Evolutionary conservation across 495 filamentous ascomycete species (phyloP).

Genomic region (Diplogelasinospora grovesii): DNA sequence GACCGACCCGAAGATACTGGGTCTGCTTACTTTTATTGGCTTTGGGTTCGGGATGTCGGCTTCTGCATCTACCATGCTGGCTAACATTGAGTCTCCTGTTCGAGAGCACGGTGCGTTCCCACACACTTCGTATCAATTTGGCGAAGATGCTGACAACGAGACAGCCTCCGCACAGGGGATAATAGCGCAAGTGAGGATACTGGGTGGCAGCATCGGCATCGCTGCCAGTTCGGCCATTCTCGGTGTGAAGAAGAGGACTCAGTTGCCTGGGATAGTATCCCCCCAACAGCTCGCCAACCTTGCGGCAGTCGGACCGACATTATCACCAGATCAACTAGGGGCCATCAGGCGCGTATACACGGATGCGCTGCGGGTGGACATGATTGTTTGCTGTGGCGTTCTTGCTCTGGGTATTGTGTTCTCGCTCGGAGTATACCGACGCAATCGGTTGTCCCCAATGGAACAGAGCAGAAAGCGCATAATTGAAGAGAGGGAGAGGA

Average conservation of each 20-base stretch:
- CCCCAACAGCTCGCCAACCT: conserved; percentile 18
- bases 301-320: conserved; percentile 3
- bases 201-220: conserved; percentile 49
- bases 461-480: conserved; percentile 20
- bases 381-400: conserved; percentile 33
- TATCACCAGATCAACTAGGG: conserved; percentile 11
- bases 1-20: conserved; percentile 32
- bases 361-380: conserved; percentile 31
- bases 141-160: neutral
- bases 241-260: conserved; percentile 17
- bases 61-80: conserved; percentile 31
- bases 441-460: conserved; percentile 14
- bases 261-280: conserved; percentile 13
- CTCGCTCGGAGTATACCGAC: conserved; percentile 24
- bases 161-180: conserved; percentile 46
- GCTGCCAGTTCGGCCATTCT: conserved; percentile 43
- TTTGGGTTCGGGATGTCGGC: conserved; percentile 40
- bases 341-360: conserved; percentile 27
- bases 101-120: conserved; percentile 31
- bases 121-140: neutral
- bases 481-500: conserved; percentile 9
- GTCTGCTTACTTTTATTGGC: conserved; percentile 40
- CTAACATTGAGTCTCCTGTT: conserved; percentile 24
- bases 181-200: conserved; percentile 43
- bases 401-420: conserved; percentile 23